Evolutionary conservation across 73 alveolate genomes (phyloP), one percentile per base, ranked within the genome.

Genomic region (Durusdinium trenchii): DNA sequence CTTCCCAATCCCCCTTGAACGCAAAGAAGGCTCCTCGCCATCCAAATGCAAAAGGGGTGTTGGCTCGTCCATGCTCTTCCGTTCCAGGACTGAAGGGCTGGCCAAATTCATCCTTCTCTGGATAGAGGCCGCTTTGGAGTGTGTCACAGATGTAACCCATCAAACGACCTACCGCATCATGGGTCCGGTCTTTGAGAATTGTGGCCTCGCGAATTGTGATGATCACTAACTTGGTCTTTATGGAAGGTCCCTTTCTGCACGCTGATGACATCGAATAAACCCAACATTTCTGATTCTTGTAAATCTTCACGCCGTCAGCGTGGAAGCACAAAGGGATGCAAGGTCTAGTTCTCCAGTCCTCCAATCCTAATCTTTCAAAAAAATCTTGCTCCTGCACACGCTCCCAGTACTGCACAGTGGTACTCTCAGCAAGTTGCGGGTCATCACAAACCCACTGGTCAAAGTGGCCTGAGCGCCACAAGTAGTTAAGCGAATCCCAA

Each of bases 1-100:
- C 85, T n/a, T 73, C 85, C 85, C 85, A 73, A n/a, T 73, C 85
- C 12, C 85, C 85, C 42, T 73, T 73, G 51, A 20, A 73, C 30
- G 51, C 85, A 38, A 35, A 32, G 85, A 73, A 73, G 42, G 51
- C 50, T 18, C 52, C n/a, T 5, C 32, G 18, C 52, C 51, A 73
- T 0, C 85, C 85, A 3, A 47, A 47, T 14, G 85, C 85, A 73
- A 73, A 73, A 32, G 42, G 3, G 50, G 45, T 14, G 46, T 45
- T 45, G 42, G 82, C 82, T 32, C 36, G 46, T 2, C 42, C 18
- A 14, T 26, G 46, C 48, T 69, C 46, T 26, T 32, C 12, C 3
- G 82, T 32, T 28, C 42, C 42, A 20, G 28, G 46, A 4, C 18
- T 26, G 46, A 32, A 69, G 1, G 82, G 82, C 46, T 32, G 46